Conservation (phyloP, 768 basidiomycete species). For the Rhodotorula babjevae region DNA sequence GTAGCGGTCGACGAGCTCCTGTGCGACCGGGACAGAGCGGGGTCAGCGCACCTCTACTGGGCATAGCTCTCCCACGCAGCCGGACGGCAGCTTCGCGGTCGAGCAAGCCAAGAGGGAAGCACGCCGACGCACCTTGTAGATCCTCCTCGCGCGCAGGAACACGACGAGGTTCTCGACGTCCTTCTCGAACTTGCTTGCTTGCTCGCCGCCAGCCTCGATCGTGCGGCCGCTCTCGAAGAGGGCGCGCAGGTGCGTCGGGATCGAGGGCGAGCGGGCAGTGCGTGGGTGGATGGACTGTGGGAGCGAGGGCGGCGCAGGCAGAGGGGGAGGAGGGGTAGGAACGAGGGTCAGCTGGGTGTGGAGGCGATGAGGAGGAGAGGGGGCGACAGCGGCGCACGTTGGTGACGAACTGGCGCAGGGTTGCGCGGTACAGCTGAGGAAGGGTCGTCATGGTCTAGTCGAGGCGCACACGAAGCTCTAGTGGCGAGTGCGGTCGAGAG, state of each 20-base stretch:
- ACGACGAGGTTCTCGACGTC: conserved; percentile 36
- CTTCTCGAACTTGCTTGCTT: background rate
- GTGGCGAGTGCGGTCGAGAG: background rate
- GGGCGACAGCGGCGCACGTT: conserved; percentile 20
- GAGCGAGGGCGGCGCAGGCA: background rate
- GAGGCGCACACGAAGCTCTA: background rate
- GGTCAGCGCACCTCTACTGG: too few relatives aligned
- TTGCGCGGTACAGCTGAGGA: conserved; percentile 31
- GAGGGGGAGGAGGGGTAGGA: background rate
- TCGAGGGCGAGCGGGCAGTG: conserved; percentile 20
- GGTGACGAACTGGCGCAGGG: conserved; percentile 34
- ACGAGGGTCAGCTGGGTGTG: too few relatives aligned
- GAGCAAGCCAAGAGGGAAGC: background rate
- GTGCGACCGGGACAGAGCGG: background rate
- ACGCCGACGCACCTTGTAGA: conserved; percentile 30
- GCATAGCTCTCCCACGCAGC: too few relatives aligned
- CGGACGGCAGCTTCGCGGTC: too few relatives aligned
- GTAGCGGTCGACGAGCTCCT: conserved; percentile 39
- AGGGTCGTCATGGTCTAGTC: conserved; percentile 7
- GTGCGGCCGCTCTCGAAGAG: conserved; percentile 25
- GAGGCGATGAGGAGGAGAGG: background rate
- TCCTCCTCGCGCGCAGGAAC: conserved; percentile 27
- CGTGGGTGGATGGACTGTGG: conserved; percentile 35
- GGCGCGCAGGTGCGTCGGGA: conserved; percentile 21
- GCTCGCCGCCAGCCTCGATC: background rate